phyloP scores from a whole-genome alignment of 1,284 basidiomycete genomes.

The Grifola frondosa region DNA sequence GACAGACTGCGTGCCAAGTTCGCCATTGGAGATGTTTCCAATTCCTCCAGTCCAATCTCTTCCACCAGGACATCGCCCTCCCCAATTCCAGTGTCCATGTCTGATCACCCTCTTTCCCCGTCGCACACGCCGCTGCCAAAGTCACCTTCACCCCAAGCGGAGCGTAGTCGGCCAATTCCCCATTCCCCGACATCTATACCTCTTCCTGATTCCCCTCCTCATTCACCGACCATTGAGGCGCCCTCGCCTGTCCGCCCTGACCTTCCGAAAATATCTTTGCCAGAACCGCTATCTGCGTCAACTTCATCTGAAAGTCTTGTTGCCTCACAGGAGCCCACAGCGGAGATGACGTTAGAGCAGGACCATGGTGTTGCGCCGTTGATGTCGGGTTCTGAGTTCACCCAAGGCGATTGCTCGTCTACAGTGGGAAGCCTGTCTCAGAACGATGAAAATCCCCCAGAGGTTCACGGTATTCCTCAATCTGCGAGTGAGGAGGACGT shows the following conservation, averaged over 20 bases:
- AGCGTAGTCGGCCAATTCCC: conserved; percentile 23
- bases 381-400: too few species aligned
- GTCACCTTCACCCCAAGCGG: conserved; percentile 27
- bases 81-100: conserved; percentile 35
- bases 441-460: too few species aligned
- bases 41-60: conserved; percentile 41
- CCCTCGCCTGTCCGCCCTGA: conserved; percentile 6
- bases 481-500: too few species aligned
- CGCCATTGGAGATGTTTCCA: conserved; percentile 53
- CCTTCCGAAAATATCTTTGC: conserved; percentile 5
- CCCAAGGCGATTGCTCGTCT: too few species aligned
- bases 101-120: conserved; percentile 35
- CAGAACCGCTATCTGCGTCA: background rate
- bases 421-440: too few species aligned
- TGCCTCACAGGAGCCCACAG: background rate
- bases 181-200: conserved; percentile 46
- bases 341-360: too few species aligned
- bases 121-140: conserved; percentile 39
- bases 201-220: conserved; percentile 43
- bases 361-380: too few species aligned
- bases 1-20: conserved; percentile 67
- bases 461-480: too few species aligned
- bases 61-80: conserved; percentile 44
- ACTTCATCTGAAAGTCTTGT: too few species aligned
- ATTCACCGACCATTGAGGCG: conserved; percentile 13